Evolutionary conservation across 2,329 filamentous ascomycete genomes (phyloP).

Genomic region (Calonectria pseudoreteaudii): DNA sequence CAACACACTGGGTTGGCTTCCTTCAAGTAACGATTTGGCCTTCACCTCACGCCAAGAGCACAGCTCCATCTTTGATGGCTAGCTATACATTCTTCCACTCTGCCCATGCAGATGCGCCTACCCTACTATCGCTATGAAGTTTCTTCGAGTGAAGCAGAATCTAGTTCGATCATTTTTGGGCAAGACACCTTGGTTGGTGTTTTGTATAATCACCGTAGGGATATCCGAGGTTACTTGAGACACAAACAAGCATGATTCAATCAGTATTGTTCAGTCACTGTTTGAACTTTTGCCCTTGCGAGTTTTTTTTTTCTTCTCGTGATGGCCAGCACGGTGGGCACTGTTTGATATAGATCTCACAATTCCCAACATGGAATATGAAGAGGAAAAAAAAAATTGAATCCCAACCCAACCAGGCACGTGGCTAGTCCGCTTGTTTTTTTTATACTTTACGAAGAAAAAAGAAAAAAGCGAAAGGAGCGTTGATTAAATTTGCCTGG

Average conservation of each 20-base stretch:
- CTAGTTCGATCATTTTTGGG: not conserved
- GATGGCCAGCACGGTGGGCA: too few relatives aligned
- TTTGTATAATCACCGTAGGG: not conserved
- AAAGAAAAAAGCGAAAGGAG: not conserved
- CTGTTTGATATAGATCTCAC: not conserved
- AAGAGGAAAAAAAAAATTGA: not conserved
- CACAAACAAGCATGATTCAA: too few relatives aligned
- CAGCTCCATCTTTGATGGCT: not conserved
- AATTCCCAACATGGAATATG: not conserved
- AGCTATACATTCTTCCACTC: too few relatives aligned
- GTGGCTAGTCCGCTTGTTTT: not conserved
- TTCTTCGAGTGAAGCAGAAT: not conserved
- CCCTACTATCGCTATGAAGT: too few relatives aligned
- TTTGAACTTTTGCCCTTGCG: not conserved
- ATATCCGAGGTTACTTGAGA: not conserved
- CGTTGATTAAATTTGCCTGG: not conserved
- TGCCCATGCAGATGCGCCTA: too few relatives aligned
- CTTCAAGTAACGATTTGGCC: too few relatives aligned
- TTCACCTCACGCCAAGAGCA: too few relatives aligned
- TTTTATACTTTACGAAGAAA: not conserved
- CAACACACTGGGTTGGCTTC: not conserved
- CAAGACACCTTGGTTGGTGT: not conserved
- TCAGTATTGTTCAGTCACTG: too few relatives aligned
- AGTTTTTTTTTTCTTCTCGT: too few relatives aligned
- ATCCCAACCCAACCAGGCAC: not conserved